A percentile compares a stretch with the other conserved stretches of the same genome.
Evolutionary conservation across 1,139 yeast genomes (phyloP).

Genomic region (Arxiozyma heterogenica): DNA sequence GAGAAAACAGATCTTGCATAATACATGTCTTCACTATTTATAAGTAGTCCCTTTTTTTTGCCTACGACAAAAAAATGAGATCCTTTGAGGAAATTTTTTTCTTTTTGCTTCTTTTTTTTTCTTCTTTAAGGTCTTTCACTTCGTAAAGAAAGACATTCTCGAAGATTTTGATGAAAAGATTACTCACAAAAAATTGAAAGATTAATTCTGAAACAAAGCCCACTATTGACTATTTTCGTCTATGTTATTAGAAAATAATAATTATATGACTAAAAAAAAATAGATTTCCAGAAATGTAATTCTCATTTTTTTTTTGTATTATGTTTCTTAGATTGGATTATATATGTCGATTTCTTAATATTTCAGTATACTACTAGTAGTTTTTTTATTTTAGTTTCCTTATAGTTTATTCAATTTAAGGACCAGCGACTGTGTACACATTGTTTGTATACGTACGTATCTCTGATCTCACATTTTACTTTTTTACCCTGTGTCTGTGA

Average conservation of each 20-base stretch:
- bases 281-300: background rate
- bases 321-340: background rate
- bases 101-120: too few species aligned
- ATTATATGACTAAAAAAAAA: background rate
- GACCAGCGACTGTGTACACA: background rate
- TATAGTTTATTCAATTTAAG: too few species aligned
- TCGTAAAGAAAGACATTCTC: background rate
- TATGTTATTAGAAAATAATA: background rate
- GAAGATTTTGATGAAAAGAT: background rate
- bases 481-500: background rate
- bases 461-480: background rate
- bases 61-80: background rate
- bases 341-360: too few species aligned
- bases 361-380: background rate
- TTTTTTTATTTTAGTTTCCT: too few species aligned
- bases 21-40: background rate
- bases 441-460: background rate
- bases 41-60: background rate
- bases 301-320: background rate
- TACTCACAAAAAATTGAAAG: background rate
- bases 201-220: background rate
- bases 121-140: too few species aligned
- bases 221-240: background rate
- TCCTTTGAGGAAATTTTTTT: background rate
- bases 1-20: too few species aligned